Conservation (phyloP, 1,139 yeast species). For the Candida pseudoviswanathii region DNA sequence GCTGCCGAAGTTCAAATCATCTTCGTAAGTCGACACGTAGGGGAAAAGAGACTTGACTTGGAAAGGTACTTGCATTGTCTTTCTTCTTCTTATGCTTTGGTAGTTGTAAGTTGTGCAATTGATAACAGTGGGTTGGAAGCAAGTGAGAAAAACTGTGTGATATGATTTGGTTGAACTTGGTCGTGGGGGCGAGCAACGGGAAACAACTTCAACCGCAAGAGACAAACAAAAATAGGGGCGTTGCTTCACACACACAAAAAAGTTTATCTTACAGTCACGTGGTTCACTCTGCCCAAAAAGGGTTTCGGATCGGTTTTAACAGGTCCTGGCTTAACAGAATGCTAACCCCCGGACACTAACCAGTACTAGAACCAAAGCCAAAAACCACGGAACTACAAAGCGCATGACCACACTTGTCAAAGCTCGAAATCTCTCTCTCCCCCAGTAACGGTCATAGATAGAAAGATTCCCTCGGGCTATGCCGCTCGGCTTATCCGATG, state of each 20-base stretch:
- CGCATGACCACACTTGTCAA: no score
- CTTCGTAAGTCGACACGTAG: slow-evolving; percentile 78
- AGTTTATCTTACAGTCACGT: background rate
- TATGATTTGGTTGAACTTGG: background rate
- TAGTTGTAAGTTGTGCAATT: background rate
- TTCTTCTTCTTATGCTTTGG: no score
- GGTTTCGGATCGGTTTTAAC: background rate
- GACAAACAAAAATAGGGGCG: slow-evolving; percentile 2
- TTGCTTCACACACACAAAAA: background rate
- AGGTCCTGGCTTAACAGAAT: background rate
- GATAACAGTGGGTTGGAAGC: slow-evolving; percentile 4
- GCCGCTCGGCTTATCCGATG: no score
- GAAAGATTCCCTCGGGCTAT: background rate
- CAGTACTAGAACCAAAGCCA: no score
- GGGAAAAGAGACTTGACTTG: slow-evolving; percentile 70
- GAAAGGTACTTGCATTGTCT: slow-evolving; percentile 48
- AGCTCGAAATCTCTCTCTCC: no score
- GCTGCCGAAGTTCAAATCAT: slow-evolving; percentile 71
- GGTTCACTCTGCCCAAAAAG: background rate
- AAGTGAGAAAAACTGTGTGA: slow-evolving; percentile 2
- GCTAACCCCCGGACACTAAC: no score
- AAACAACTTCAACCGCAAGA: background rate
- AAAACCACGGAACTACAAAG: no score
- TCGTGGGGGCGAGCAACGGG: background rate
- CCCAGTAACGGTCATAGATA: no score